These are phyloP conservation scores for Amauroascus verrucosus DNA, from an alignment of 2,329 filamentous ascomycete species.

Conservation along the genomic window DNA sequence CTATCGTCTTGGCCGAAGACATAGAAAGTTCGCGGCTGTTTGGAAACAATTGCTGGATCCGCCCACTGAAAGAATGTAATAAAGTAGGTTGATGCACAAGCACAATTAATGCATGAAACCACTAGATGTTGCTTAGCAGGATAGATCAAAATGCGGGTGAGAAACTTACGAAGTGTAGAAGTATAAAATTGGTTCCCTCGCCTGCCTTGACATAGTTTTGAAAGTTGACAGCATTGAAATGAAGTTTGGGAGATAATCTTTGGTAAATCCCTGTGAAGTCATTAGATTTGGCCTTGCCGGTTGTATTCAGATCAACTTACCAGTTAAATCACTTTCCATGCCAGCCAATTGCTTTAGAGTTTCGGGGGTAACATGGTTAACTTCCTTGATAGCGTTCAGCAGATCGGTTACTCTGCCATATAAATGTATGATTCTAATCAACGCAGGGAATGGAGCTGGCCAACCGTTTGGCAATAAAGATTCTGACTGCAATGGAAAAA, in stretches of 20 bases:
- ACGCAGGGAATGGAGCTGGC: slow-evolving; percentile 67
- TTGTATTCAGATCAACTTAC: slow-evolving; percentile 34
- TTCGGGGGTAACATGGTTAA: slow-evolving; percentile 63
- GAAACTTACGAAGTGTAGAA: slow-evolving; percentile 56
- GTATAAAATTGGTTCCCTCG: slow-evolving; percentile 76
- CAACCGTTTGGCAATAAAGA: slow-evolving; percentile 49
- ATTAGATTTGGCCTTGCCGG: slow-evolving; percentile 5
- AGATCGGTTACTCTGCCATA: slow-evolving; percentile 78
- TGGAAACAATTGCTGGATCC: slow-evolving; percentile 60
- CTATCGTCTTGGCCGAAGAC: slow-evolving; percentile 85
- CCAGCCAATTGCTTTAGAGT: slow-evolving; percentile 59
- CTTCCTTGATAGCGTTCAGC: slow-evolving; percentile 67
- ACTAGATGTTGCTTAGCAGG: slow-evolving; percentile 33
- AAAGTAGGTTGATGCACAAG: slow-evolving; percentile 75
- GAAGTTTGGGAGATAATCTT: slow-evolving; percentile 59
- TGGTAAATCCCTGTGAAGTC: slow-evolving; percentile 51
- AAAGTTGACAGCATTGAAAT: slow-evolving; percentile 80
- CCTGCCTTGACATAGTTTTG: slow-evolving; percentile 70
- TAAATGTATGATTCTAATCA: slow-evolving; percentile 74
- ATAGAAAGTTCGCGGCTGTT: slow-evolving; percentile 74
- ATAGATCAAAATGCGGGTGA: not conserved
- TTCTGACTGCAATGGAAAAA: slow-evolving; percentile 51
- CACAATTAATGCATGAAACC: slow-evolving; percentile 81
- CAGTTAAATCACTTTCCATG: slow-evolving; percentile 73
- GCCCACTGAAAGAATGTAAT: slow-evolving; percentile 62